phyloP scores from a whole-genome alignment of 495 filamentous ascomycete genomes.

The Podospora comata region DNA sequence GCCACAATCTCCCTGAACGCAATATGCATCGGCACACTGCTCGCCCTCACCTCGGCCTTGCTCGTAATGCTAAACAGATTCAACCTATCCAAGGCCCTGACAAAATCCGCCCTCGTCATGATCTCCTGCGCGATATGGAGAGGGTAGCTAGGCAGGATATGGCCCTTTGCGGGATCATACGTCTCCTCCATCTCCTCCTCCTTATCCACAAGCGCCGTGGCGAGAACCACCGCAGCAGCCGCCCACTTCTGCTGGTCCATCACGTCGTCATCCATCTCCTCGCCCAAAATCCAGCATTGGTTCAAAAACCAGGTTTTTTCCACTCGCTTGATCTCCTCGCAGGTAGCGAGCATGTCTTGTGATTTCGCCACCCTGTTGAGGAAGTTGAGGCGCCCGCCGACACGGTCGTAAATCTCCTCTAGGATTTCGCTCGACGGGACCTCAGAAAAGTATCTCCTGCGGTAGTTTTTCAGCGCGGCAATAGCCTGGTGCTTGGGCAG shows the following conservation, averaged over 20 bases:
- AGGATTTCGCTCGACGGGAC: constrained; percentile 51
- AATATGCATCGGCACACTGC: constrained; percentile 92
- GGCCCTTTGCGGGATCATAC: constrained; percentile 63
- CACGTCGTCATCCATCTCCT: constrained; percentile 96
- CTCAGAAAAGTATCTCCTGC: constrained; percentile 66
- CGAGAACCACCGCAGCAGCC: constrained; percentile 89
- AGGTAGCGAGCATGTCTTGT: constrained; percentile 69
- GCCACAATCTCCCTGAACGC: constrained; percentile 81
- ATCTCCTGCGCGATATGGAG: constrained; percentile 80
- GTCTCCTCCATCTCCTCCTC: constrained; percentile 63
- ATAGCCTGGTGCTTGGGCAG: constrained; percentile 75
- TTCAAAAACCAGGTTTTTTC: constrained; percentile 96
- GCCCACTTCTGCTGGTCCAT: constrained; percentile 99
- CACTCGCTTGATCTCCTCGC: constrained; percentile 69
- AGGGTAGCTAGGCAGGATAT: constrained; percentile 76
- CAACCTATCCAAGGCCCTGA: constrained; percentile 84
- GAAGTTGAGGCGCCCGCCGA: constrained; percentile 84
- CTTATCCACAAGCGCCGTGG: constrained; percentile 79
- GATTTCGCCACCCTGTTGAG: constrained; percentile 83
- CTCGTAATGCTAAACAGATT: constrained; percentile 96
- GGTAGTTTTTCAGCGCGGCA: constrained; percentile 68
- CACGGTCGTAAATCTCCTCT: constrained; percentile 73
- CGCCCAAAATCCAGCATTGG: constrained; percentile 89
- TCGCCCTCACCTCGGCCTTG: constrained; percentile 81
- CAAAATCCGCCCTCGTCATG: constrained; percentile 96